Conservation (phyloP, 495 filamentous ascomycete species). For the Lentithecium fluviatile region DNA sequence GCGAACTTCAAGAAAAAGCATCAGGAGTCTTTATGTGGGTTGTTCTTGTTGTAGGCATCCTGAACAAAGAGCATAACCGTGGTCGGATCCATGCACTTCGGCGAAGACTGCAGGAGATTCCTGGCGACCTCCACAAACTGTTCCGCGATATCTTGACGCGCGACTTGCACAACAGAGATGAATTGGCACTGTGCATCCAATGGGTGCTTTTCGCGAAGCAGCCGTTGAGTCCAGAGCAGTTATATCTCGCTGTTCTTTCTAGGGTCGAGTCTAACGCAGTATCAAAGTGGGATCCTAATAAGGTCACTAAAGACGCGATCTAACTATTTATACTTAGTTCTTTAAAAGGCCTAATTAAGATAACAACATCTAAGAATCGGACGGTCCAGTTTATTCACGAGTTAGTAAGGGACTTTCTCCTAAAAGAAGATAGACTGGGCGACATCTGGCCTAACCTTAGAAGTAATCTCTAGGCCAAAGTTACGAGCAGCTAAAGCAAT, state of each 20-base stretch:
- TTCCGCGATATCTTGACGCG: no score
- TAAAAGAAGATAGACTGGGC: slow-evolving; percentile 7
- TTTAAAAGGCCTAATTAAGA: slow-evolving; percentile 19
- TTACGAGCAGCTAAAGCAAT: no score
- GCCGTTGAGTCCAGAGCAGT: no score
- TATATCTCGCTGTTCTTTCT: slow-evolving; percentile 11
- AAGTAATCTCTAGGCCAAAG: neutral
- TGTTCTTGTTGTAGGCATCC: slow-evolving; percentile 21
- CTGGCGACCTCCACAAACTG: no score
- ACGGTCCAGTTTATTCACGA: slow-evolving; percentile 29
- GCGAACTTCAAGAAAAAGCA: slow-evolving; percentile 10
- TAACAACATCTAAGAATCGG: neutral
- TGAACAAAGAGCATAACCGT: slow-evolving; percentile 17
- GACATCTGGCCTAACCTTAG: neutral
- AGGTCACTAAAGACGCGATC: slow-evolving; percentile 2
- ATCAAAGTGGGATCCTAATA: slow-evolving; percentile 2
- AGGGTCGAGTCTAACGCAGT: neutral
- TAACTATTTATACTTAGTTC: slow-evolving; percentile 1
- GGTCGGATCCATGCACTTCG: slow-evolving; percentile 3
- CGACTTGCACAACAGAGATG: slow-evolving; percentile 3
- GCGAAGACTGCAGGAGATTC: no score
- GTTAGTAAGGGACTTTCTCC: slow-evolving; percentile 21
- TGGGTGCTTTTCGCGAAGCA: neutral
- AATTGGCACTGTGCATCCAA: slow-evolving; percentile 3
- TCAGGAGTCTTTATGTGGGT: no score